These are phyloP conservation scores for Hamamelis virginiana DNA, from an alignment of 164 flowering plant genomes.

Conservation along the genomic window DNA sequence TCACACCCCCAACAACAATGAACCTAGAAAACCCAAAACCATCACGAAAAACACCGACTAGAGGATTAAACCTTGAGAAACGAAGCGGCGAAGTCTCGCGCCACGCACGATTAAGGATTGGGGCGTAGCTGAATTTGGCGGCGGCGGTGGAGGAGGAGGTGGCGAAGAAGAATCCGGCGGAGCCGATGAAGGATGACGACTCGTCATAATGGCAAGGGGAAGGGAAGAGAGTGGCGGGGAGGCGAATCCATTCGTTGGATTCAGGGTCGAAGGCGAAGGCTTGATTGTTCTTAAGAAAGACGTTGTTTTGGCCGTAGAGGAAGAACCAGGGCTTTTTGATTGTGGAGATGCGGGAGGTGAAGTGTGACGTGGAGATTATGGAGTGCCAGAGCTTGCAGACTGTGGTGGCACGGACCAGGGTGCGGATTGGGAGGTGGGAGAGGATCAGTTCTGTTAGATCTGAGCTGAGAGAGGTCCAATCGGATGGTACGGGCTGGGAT, in stretches of 20 bases:
- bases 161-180: constrained; percentile 47
- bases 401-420: constrained; percentile 49
- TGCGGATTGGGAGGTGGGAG: constrained; percentile 56
- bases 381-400: constrained; percentile 64
- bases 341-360: constrained; percentile 29
- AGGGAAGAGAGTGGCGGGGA: constrained; percentile 32
- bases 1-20: constrained; percentile 63
- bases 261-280: constrained; percentile 71
- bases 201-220: constrained; percentile 7
- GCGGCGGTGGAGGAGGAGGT: constrained; percentile 30
- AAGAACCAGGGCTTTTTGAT: constrained; percentile 59
- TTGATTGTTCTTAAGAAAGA: constrained; percentile 52
- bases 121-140: constrained; percentile 40
- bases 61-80: constrained; percentile 51
- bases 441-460: constrained; percentile 58
- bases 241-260: constrained; percentile 49
- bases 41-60: constrained; percentile 46
- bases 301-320: constrained; percentile 57
- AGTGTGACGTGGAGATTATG: constrained; percentile 34
- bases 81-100: constrained; percentile 45
- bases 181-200: constrained; percentile 35
- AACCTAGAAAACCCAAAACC: constrained; percentile 23
- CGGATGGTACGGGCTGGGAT: constrained; percentile 6
- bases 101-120: constrained; percentile 33
- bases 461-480: constrained; percentile 28